Conservation (phyloP, 805 yeast genomes). For the Candida vaughaniae region DNA sequence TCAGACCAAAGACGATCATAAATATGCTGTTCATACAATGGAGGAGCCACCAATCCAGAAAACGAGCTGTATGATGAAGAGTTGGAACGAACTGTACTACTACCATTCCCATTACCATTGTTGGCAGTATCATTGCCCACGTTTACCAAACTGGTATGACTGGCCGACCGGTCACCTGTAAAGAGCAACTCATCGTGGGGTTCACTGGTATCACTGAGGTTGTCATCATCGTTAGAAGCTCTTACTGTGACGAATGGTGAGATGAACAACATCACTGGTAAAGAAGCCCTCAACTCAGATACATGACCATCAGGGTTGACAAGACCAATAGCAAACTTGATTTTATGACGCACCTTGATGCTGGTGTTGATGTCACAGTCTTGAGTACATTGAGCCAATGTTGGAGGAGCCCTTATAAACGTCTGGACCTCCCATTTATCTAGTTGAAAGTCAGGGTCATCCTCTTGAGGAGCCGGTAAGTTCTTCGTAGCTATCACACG, state of each 20-base stretch:
- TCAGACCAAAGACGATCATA: conserved; percentile 80
- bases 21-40: conserved; percentile 76
- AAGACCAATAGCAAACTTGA: conserved; percentile 76
- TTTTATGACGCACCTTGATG: conserved; percentile 83
- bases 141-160: conserved; percentile 25
- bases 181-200: conserved; percentile 31
- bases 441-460: conserved; percentile 45
- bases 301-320: conserved; percentile 89
- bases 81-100: conserved; percentile 16
- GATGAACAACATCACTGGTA: conserved; percentile 76
- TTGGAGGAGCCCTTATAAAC: conserved; percentile 64
- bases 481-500: conserved; percentile 52
- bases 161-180: conserved; percentile 18
- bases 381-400: conserved; percentile 75
- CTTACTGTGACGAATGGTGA: conserved; percentile 78
- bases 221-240: conserved; percentile 29
- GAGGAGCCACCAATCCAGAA: conserved; percentile 69
- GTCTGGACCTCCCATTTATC: conserved; percentile 74
- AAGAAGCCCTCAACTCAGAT: conserved; percentile 86
- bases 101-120: conserved; percentile 5
- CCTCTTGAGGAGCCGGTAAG: conserved; percentile 41
- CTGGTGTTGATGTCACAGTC: conserved; percentile 73
- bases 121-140: conserved; percentile 4
- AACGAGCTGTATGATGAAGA: conserved; percentile 30
- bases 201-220: conserved; percentile 1